Percentiles rank a stretch among this genome's conserved stretches.
phyloP scores from a whole-genome alignment of 768 basidiomycete species.

The Clathrus columnatus region DNA sequence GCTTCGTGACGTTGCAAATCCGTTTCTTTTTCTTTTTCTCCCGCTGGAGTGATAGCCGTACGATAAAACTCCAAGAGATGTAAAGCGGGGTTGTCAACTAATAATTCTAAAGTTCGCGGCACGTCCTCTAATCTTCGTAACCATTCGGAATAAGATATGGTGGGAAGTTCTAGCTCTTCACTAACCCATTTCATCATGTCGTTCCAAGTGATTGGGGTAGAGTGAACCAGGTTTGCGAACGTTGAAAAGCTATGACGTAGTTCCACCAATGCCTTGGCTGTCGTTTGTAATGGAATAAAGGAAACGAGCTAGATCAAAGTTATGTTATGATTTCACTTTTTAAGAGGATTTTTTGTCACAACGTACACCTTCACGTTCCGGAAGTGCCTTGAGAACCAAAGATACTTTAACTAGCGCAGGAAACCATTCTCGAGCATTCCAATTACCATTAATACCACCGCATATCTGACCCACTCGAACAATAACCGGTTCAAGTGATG shows the following conservation, averaged over 20 bases:
- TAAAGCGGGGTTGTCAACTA: background rate
- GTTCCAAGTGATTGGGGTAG: constrained; percentile 22
- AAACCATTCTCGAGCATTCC: constrained; percentile 29
- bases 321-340: background rate
- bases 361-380: constrained; percentile 1
- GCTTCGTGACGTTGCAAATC: background rate
- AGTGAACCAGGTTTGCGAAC: constrained; percentile 20
- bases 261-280: constrained; percentile 32
- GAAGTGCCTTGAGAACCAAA: background rate
- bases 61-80: background rate
- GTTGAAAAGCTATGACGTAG: constrained; percentile 15
- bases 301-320: background rate
- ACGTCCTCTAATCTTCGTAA: background rate
- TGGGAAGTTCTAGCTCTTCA: constrained; percentile 14
- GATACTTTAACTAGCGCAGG: background rate
- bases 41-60: constrained; percentile 8
- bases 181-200: constrained; percentile 21
- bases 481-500: background rate
- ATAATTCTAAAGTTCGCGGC: background rate
- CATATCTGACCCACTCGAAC: constrained; percentile 32
- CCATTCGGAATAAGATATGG: constrained; percentile 13
- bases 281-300: constrained; percentile 15
- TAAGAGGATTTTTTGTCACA: background rate
- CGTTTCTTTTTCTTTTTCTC: background rate
- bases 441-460: constrained; percentile 28